Conservation (phyloP, 2,329 filamentous ascomycete genomes). For the Aspergillus uvarum region DNA sequence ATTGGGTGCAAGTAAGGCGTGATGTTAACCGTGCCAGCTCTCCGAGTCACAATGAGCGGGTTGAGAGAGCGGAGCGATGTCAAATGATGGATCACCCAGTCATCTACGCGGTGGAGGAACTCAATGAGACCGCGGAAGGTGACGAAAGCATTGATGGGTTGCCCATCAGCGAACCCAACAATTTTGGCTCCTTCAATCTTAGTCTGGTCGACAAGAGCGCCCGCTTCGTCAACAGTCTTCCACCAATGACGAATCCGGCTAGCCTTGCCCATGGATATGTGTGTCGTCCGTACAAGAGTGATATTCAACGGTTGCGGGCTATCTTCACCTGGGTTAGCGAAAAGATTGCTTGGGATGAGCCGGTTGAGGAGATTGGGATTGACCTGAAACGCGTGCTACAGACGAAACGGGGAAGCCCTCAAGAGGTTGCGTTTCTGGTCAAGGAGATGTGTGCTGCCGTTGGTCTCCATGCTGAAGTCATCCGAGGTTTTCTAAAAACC, state of each 20-base stretch:
- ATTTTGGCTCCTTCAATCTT: constrained; percentile 78
- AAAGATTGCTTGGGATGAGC: constrained; percentile 91
- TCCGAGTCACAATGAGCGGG: constrained; percentile 80
- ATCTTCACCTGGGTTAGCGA: constrained; percentile 99
- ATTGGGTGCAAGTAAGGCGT: constrained; percentile 96
- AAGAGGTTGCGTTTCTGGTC: constrained; percentile 86
- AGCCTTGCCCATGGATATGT: constrained; percentile 87
- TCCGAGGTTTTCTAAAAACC: constrained; percentile 85
- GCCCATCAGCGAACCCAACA: constrained; percentile 76
- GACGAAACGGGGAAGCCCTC: constrained; percentile 76
- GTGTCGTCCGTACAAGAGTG: constrained; percentile 89
- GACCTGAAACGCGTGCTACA: constrained; percentile 83
- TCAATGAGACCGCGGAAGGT: constrained; percentile 80
- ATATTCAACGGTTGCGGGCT: constrained; percentile 86
- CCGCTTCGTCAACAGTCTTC: constrained; percentile 80
- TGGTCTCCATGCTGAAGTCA: constrained; percentile 80
- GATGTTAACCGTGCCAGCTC: constrained; percentile 96
- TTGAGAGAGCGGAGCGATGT: constrained; percentile 82
- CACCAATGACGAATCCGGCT: constrained; percentile 76
- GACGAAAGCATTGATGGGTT: constrained; percentile 85
- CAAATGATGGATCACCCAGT: constrained; percentile 92
- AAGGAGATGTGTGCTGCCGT: constrained; percentile 92
- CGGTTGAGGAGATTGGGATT: constrained; percentile 74
- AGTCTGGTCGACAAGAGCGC: constrained; percentile 93
- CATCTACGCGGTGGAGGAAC: constrained; percentile 83